Evolutionary conservation across 805 yeast species (phyloP), one percentile per base, ranked within the genome.

Genomic region (Kluyveromyces siamensis): DNA sequence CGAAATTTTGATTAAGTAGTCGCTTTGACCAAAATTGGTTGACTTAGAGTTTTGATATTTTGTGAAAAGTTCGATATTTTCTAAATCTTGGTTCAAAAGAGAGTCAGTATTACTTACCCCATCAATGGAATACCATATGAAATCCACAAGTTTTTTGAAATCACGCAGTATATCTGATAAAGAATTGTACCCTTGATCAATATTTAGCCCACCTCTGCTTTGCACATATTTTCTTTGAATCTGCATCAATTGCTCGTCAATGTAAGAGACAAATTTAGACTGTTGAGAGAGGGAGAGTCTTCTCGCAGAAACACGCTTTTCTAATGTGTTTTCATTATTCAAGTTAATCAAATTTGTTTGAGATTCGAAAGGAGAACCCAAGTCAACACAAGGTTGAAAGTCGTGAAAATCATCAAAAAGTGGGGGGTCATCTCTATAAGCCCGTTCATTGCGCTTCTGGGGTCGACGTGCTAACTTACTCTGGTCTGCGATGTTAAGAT

Each of bases 91-190:
- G 11, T 35, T 38, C 46, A 58, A 51, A 16, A 58, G 51, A 41
- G 54, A 50, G 21, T 64, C 64, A 2, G 69, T 55, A 25, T 63
- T 61, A 11, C 70, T 58, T 0, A 57, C 51, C 13, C 62, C 57
- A 40, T 71, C 72, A 16, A 83, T 69, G 0, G 88, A 80, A 48
- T 73, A 75, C 87, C 87, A 82, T 6, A 85, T 64, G 39, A 86
- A 69, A 43, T 75, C 78, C 3, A 83, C 55, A 1, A 84, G 61
- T 8, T 68, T 63, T 37, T 70, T 69, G 25, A 83, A 56, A 40
- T 81, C 85, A 0, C 47, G 52, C 1, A 77, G 50, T 7, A 82
- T 61, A 3, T 71, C 65, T 1, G 54, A 44, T 10, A 71, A 50
- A 1, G 62, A 51, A 6, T 49, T 38, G 44, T 71, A 67, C 2